Conservation (phyloP, 805 yeast species). For the Barnettozyma sp. region DNA sequence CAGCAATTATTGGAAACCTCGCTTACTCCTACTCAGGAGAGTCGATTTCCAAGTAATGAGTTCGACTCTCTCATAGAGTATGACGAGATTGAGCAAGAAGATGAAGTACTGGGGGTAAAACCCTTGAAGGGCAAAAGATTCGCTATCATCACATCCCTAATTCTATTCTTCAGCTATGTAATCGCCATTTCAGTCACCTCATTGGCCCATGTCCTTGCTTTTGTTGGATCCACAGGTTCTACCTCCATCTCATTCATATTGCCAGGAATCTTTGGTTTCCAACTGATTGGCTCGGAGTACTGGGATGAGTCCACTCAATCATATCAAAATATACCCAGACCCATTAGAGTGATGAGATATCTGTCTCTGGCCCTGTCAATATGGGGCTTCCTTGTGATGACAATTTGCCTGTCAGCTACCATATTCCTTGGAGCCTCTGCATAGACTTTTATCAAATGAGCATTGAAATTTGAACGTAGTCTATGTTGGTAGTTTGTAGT, state of each 20-base stretch:
- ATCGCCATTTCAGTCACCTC: conserved; percentile 65
- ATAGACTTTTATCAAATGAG: conserved; percentile 5
- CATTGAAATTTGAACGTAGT: too few relatives aligned
- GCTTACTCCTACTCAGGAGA: background rate
- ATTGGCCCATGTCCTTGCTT: conserved; percentile 72
- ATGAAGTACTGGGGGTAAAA: conserved; percentile 17
- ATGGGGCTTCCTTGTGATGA: conserved; percentile 48
- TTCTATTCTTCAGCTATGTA: conserved; percentile 50
- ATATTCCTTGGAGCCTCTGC: conserved; percentile 25
- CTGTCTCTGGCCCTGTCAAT: conserved; percentile 33
- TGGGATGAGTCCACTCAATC: conserved; percentile 24
- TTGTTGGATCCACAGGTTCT: conserved; percentile 92
- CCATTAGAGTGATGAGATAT: conserved; percentile 26
- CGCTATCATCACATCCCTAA: conserved; percentile 41
- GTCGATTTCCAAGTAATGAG: conserved; percentile 5
- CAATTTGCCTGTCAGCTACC: conserved; percentile 40
- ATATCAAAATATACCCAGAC: conserved; percentile 25
- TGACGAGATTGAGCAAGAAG: conserved; percentile 30
- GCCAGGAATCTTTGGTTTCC: conserved; percentile 83
- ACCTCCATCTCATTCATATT: conserved; percentile 85
- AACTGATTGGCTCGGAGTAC: conserved; percentile 49
- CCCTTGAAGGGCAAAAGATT: conserved; percentile 34
- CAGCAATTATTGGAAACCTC: conserved; percentile 5
- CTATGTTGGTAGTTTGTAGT: background rate
- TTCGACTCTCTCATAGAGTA: conserved; percentile 11